Evolutionary conservation across 2,329 filamentous ascomycete genomes (phyloP), one percentile per base, ranked within the genome.

Genomic region (Drechslerella coelobrocha): DNA sequence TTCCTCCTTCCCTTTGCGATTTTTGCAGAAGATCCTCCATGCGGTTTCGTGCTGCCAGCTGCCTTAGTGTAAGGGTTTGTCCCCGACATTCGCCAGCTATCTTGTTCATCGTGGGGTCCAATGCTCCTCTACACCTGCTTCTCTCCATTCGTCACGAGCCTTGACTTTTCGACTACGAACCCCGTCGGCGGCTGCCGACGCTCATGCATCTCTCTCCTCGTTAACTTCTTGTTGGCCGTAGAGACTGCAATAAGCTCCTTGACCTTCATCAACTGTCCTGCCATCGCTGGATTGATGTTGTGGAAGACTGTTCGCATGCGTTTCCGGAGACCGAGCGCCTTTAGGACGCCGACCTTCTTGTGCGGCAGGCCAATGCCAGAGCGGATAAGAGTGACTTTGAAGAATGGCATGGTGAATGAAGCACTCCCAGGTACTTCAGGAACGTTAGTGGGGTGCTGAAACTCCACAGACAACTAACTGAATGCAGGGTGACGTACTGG

Each of bases 221-320:
- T 88, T 80, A 91, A 78, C 29, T 84, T 79, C 72, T 81, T 78
- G 31, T 88, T 86, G 47, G 95, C 91, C 81, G 96, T 92, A 74
- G 87, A 82, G 34, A 96, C 91, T 59, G 86, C 83, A 48, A 97
- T 90, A 73, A 97, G 82, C 81, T 97, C 92, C 83, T 97, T 97
- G 76, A 97, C 91, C 80, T 89, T 89, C 83, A 97, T 89, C 77
- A 97, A 91, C 82, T 95, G 91, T 78, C 92, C 92, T 8, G 92
- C 92, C 72, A 91, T 87, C 75, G 91, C 87, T 43, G 88, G 86
- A 72, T 85, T 85, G 72, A 96, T 91, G 37, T 90, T 89, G 80
- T 96, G 89, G 83, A 95, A 96, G 76, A 96, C 92, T 59, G 90
- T 93, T 77, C 88, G 88, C 84, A 88, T 88, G 76, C 92, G 89